Evolutionary conservation across 2,329 filamentous ascomycete species (phyloP).

Genomic region (Cladosporium halotolerans): DNA sequence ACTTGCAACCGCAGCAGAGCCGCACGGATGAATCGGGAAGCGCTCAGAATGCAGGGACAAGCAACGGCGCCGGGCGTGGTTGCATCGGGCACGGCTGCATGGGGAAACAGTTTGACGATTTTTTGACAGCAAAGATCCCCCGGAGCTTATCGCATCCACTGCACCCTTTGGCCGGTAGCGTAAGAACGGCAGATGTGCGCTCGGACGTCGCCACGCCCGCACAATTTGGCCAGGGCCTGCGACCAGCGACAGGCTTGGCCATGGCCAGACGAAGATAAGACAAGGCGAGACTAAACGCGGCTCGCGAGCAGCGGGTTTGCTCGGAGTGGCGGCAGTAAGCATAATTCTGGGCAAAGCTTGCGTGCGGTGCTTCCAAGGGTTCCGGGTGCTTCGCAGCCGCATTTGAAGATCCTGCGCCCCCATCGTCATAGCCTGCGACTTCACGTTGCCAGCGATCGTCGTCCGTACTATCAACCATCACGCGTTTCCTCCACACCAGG

Average conservation of each 20-base stretch:
- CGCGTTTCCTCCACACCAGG: background rate
- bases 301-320: background rate
- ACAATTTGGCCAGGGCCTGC: too few relatives aligned
- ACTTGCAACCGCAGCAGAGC: background rate
- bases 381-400: background rate
- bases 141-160: too few relatives aligned
- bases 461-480: background rate
- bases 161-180: too few relatives aligned
- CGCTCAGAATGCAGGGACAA: background rate
- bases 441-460: background rate
- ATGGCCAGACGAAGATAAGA: constrained; percentile 4
- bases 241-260: background rate
- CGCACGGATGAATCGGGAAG: background rate
- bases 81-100: background rate
- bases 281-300: constrained; percentile 6
- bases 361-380: background rate
- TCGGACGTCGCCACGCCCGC: too few relatives aligned
- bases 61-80: background rate
- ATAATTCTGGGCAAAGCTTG: constrained; percentile 4
- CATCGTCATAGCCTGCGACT: constrained; percentile 1
- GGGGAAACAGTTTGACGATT: constrained; percentile 3
- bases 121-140: background rate
- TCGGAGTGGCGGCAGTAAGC: background rate
- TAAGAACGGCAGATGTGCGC: too few relatives aligned
- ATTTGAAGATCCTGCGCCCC: constrained; percentile 7